Conservation (phyloP, 2,329 filamentous ascomycete genomes). For the Monilinia polystroma region DNA sequence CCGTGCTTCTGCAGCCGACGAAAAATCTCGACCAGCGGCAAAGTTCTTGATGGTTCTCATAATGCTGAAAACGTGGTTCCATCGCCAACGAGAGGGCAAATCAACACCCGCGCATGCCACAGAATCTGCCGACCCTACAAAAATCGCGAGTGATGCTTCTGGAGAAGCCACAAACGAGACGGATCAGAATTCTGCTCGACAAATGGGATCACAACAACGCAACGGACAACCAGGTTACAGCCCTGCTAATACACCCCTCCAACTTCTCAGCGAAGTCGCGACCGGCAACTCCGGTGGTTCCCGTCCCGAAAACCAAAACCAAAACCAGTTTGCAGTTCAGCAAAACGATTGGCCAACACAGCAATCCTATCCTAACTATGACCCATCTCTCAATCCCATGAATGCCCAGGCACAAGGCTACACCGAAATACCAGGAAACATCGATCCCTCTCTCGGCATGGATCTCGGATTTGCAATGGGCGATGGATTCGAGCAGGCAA, state of each 20-base stretch:
- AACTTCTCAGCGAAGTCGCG: constrained; percentile 45
- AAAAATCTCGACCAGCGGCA: constrained; percentile 62
- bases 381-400: constrained; percentile 26
- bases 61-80: constrained; percentile 66
- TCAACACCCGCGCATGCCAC: constrained; percentile 2
- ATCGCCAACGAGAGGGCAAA: constrained; percentile 39
- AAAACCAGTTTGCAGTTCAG: constrained; percentile 29
- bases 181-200: constrained; percentile 2
- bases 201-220: constrained; percentile 20
- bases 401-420: constrained; percentile 28
- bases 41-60: constrained; percentile 71
- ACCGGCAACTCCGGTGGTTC: constrained; percentile 38
- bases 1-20: constrained; percentile 58
- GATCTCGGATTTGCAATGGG: constrained; percentile 38
- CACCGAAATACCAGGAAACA: constrained; percentile 28
- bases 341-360: constrained; percentile 34
- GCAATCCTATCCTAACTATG: constrained; percentile 28
- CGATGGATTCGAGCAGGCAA: constrained; percentile 40
- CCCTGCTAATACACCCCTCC: constrained; percentile 42
- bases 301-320: constrained; percentile 31
- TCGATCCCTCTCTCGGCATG: constrained; percentile 37
- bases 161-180: constrained; percentile 4
- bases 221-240: constrained; percentile 35
- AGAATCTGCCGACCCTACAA: background rate
- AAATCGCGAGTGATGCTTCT: background rate